Base-by-base conservation (phyloP, 176 grass and related monocot genomes). In the Musa acuminata region DNA sequence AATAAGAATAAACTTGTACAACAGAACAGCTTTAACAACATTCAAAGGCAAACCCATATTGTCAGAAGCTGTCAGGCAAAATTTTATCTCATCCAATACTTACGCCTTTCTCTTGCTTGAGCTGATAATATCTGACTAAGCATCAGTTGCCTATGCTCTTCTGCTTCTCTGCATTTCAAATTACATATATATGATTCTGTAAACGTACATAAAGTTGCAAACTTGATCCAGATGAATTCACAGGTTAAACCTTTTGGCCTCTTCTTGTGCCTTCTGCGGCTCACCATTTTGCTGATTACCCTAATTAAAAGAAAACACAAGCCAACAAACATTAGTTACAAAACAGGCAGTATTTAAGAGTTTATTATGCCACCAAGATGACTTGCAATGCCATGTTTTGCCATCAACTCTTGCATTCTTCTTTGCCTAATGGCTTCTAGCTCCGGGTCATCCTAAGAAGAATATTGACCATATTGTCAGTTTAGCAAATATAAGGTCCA, bases 401-500 rank as follows among this genome's bases (percentile, higher is more conserved):
- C 85, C 87, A 95, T 90, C 78, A 95, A 64, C 69, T 95, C 91
- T 74, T 95, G 87, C 91, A 95, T 95, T 78, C 87, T 93, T 75
- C 84, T 89, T 88, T 93, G 77, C 77, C 84, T 81, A 64, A 87
- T 93, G 62, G 84, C 87, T 85, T 89, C 80, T 57, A 93, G 75
- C 82, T 93, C 90, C 29, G 87, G 90, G 74, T 93, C 90, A 87
- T 74, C 87, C 87, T 93, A 70, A 66, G 48, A 84, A 73, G 58
- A 83, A 43, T 6, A 51, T 43, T 43, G 58, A 35, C 29, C n/a
- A 11, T 52, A 12, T 22, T 52, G 9, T 51, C 22, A 52, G 49
- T 52, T 20, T 23, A 43, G 35, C 35, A 43, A 43, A 43, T 43
- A 43, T 43, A 43, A 43, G 35, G 8, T 29, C 3, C 35, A 27